Evolutionary conservation across 371 early-diverging fungal genomes (phyloP), one percentile per base, ranked within the genome.

Genomic region (Dinochytrium kinnereticum): DNA sequence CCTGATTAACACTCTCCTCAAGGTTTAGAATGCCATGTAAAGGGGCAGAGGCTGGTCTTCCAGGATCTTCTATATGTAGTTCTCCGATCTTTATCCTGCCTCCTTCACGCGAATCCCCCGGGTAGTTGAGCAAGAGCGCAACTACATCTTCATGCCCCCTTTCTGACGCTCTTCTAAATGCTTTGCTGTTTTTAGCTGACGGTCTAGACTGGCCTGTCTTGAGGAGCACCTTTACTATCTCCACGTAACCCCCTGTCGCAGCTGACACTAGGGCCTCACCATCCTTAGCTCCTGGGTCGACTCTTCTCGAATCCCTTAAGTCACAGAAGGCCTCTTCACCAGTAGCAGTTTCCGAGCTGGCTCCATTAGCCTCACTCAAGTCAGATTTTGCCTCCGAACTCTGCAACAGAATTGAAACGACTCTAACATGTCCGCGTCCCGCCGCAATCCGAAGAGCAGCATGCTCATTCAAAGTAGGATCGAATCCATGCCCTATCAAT

Each of bases 141-240:
- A 30, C 51, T 19, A 49, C 40, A 38, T 68, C 53, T 30, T 21
- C 26, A 31, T 5, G 40, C 28, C 49, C 68, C 53, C 51, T 68
- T 33, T 37, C 53, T 26, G 53, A 2, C 10, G 49, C 26, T 30
- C 53, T n/a, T 36, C 55, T 13, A 13, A 53, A 26, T 5, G 55
- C 55, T 15, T 15, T 13, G 26, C 55, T 24, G 24, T 15, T 53
- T 13, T 26, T 5, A 5, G 17, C 13, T 24, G 17, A 24, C 26
- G 55, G 55, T 26, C 55, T 53, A 13, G 55, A 7, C 55, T 26
- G 13, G 7, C 55, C 55, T 24, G 55, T 53, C 55, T 5, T 5
- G 5, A 68, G 3, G 50, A 68, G n/a, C 68, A 68, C 26, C 40
- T 39, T 33, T 21, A 68, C 68, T 13, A 68, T 33, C 34, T 39